Base-by-base conservation (phyloP, 75 land plant genomes). In the Pinus taeda region DNA sequence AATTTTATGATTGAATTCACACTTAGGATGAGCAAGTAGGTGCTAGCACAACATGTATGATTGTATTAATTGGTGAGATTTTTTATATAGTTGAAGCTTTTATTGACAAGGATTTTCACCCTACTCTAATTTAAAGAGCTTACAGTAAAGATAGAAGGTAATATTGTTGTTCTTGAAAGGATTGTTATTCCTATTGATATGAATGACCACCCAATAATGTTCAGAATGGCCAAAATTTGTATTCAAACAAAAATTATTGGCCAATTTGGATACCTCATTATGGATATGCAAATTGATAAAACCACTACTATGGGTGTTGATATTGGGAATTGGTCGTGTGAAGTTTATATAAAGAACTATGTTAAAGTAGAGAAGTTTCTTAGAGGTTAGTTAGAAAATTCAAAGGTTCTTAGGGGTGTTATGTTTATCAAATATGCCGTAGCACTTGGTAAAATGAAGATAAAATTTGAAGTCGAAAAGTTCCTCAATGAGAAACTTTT, bases 391-490 rank as follows among this genome's bases (percentile, higher is more conserved):
- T 77, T 96, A 62, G 98, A 96, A 78, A 97, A 96, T 75, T 96
- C 97, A 7, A 85, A 79, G 64, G 98, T 96, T 80, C 86, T 96
- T 7, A 91, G 79, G 82, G 98, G 98, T 29, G 98, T 96, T 36
- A 96, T 96, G 98, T 66, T 96, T 70, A 96, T 90, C 84, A 96
- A 96, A 78, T 97, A 96, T 87, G 93, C 92, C 60, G 88, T 96
- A 71, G 91, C 97, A 20, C 98, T 97, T 62, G 97, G 97, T 14
- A 96, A 96, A 81, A 96, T 96, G 26, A 26, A 26, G 26, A 26
- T 26, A 26, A 26, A 26, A 26, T 26, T 26, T 26, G 26, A 26
- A 26, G 26, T 26, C 26, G 26, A 26, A 26, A 26, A 26, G 26
- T 26, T 26, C 26, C 26, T 26, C 26, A 26, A 26, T 26, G 26